Evolutionary conservation across 2,329 filamentous ascomycete genomes (phyloP), one percentile per base, ranked within the genome.

Genomic region (Fusarium burgessii): DNA sequence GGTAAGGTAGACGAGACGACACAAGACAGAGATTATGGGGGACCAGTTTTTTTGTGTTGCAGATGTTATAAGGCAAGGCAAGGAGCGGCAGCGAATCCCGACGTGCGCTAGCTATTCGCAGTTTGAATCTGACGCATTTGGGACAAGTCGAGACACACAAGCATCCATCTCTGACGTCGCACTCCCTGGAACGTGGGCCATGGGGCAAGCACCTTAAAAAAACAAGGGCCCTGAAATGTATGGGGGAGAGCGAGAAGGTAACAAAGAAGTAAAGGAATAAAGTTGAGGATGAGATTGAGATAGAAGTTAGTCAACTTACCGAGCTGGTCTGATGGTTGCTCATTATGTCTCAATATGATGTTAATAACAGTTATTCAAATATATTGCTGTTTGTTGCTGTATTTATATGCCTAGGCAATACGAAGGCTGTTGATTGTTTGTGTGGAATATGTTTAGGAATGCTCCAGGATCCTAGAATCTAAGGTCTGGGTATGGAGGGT

Each of bases 121-220:
- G 60, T 62, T 36, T 45, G 38, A 62, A 36, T 65, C 70, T 78
- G 76, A 75, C 73, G 79, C 77, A 77, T 74, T 66, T 73, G 75
- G 77, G 25, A 46, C 52, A 56, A 56, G 52, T 74, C 77, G 77
- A 79, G 77, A 81, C 80, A 80, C 78, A 77, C 76, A 72, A 80
- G 76, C 77, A 60, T 65, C 76, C 77, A 60, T 67, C 76, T 79
- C 76, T 80, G 77, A 80, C 78, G 78, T 78, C 77, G 78, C 71
- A 75, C 73, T 71, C 71, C 69, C 65, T 70, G 61, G 62, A 47
- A 73, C 49, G 40, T 42, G 51, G 38, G 27, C 49, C 62, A 64
- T 67, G 67, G 66, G 52, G 52, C 40, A 56, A 56, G 52, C 40
- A 33, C 40, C 52, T 56, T 56, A 35, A 47, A 56, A 46, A 54